These are phyloP conservation scores for Acanthamoeba lenticulata DNA, from an alignment of 208 protist genomes.

Conservation along the genomic window DNA sequence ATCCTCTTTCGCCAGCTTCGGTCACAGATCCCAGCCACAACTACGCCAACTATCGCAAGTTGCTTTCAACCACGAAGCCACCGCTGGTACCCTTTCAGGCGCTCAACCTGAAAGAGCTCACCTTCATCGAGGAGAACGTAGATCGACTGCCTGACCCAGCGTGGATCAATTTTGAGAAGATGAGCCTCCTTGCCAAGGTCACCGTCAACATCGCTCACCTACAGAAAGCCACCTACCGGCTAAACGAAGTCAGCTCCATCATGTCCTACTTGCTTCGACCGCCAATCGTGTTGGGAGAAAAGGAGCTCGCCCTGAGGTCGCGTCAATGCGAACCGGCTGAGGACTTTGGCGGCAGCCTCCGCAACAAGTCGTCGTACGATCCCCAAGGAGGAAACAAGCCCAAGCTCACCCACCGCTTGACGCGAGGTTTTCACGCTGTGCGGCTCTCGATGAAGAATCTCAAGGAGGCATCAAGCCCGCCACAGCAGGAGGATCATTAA, in stretches of 20 bases:
- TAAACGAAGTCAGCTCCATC: conserved; percentile 22
- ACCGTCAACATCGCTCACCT: not conserved
- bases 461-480: not conserved
- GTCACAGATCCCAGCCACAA: conserved; percentile 3
- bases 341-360: not conserved
- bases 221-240: not conserved
- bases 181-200: conserved; percentile 51
- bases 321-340: conserved; percentile 17
- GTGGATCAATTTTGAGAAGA: conserved; percentile 65
- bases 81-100: conserved; percentile 58
- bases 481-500: not conserved
- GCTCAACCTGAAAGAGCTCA: conserved; percentile 49
- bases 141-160: not conserved
- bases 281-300: conserved; percentile 46
- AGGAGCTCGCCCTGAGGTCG: conserved; percentile 19
- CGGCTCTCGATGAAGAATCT: not conserved
- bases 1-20: not conserved
- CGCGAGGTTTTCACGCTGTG: not conserved
- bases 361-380: too few species aligned
- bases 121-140: conserved; percentile 67
- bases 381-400: too few species aligned
- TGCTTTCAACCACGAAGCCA: not conserved
- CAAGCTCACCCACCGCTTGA: not conserved
- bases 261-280: conserved; percentile 1
- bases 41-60: conserved; percentile 50